These are phyloP conservation scores for Lizonia empirigonia DNA, from an alignment of 2,329 filamentous ascomycete genomes.

Conservation along the genomic window DNA sequence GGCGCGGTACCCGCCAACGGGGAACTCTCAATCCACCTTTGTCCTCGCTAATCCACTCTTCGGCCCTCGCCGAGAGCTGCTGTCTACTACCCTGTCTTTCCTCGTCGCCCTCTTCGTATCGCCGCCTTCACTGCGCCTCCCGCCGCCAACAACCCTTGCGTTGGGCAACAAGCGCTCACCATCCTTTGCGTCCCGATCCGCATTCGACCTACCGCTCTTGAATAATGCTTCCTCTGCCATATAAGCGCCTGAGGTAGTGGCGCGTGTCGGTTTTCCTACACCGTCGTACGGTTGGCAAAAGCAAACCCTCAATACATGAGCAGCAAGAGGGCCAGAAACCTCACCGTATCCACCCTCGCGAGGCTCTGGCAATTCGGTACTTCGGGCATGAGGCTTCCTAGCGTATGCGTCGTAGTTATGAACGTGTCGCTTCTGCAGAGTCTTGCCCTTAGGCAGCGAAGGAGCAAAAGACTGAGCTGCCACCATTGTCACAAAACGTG, in stretches of 20 bases:
- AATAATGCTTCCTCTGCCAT: neutral
- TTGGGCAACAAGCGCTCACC: constrained; percentile 7
- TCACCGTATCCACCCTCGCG: neutral
- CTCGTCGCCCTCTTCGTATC: neutral
- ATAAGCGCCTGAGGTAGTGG: constrained; percentile 3
- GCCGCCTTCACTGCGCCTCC: neutral
- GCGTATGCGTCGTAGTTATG: constrained; percentile 3
- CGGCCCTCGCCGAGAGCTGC: neutral
- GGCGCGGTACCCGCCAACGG: neutral
- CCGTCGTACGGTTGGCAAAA: constrained; percentile 46
- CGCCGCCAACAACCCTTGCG: constrained; percentile 3
- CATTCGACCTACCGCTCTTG: neutral
- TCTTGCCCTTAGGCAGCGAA: constrained; percentile 17
- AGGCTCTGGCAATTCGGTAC: too few relatives aligned
- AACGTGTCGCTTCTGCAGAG: constrained; percentile 17
- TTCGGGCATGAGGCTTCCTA: neutral
- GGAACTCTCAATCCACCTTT: constrained; percentile 2
- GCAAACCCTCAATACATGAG: constrained; percentile 38
- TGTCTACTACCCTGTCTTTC: neutral
- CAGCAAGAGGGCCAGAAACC: constrained; percentile 15
- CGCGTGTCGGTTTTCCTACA: constrained; percentile 17
- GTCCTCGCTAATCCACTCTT: neutral
- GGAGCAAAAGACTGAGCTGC: constrained; percentile 16
- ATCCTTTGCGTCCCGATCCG: neutral
- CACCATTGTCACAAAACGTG: constrained; percentile 17